Evolutionary conservation across 805 yeast species (phyloP), one percentile per base, ranked within the genome.

Genomic region (Hanseniaspora jakobsenii): DNA sequence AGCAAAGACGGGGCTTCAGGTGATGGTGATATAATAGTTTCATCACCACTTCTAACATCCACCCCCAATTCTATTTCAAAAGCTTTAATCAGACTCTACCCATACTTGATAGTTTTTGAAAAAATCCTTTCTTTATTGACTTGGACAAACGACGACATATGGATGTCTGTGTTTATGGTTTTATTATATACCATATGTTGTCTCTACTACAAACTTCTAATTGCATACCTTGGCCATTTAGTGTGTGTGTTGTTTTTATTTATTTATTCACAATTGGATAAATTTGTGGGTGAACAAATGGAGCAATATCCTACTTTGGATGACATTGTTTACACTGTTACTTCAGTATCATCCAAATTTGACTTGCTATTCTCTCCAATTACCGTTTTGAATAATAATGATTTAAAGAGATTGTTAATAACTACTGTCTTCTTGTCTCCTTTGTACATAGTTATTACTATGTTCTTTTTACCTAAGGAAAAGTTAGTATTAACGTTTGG

Each of bases 21-120:
- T 6, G 46, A 42, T 19, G 46, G 29, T n/a, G 48, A 46, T 4
- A 46, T 46, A 6, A 46, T 46, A 14, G 44, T 38, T 49, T 72
- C 91, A 1, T 81, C 95, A 2, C 95, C 96, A 1, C 69, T 91
- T 51, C 70, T 85, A 30, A 75, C 85, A 1, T 76, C 85, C 1
- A 91, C 98, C 0, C 97, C 97, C 2, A 91, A 95, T 2, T 75
- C 86, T 1, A 84, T 89, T 12, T 78, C 94, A 24, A 81, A 83
- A 53, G 83, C 91, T 2, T 68, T 89, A 41, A 74, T 86, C 31
- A 71, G 76, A 49, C 75, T 94, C 8, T 87, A 89, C 58, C 97
- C 97, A 2, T 84, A 84, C 57, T 66, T 89, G 34, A 69, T 82
- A 31, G 72, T 81, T 1, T 74, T 78, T 8, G 85, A 87, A 59